Evolutionary conservation across 805 yeast genomes (phyloP).

Genomic region (Saccharomycopsis olivae): DNA sequence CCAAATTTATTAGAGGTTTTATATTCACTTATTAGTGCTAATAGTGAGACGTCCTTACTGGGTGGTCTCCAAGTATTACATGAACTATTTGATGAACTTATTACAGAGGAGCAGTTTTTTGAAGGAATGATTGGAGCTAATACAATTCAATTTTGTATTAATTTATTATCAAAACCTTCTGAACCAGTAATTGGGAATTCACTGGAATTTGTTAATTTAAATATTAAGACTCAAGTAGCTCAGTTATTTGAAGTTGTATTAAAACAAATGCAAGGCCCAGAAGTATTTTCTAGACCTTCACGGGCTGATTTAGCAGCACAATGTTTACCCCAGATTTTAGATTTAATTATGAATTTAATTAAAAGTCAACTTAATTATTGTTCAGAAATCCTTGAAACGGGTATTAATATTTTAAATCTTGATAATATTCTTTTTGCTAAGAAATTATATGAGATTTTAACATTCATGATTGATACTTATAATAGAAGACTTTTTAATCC

Average conservation of each 20-base stretch:
- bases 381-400: constrained; percentile 19
- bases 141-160: constrained; percentile 40
- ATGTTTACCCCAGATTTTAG: constrained; percentile 2
- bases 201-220: constrained; percentile 20
- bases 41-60: constrained; percentile 25
- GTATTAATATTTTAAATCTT: constrained; percentile 12
- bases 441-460: constrained; percentile 24
- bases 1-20: constrained; percentile 50
- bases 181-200: constrained; percentile 20
- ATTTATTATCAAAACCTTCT: constrained; percentile 22
- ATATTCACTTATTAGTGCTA: constrained; percentile 30
- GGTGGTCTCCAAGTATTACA: constrained; percentile 53
- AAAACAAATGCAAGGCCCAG: constrained; percentile 41
- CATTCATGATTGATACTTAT: constrained; percentile 22
- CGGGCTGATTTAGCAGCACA: constrained; percentile 22
- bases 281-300: constrained; percentile 29
- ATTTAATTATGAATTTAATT: constrained; percentile 6
- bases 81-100: constrained; percentile 77
- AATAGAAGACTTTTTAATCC: constrained; percentile 9
- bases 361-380: constrained; percentile 9
- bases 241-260: constrained; percentile 44
- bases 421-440: constrained; percentile 21
- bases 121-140: constrained; percentile 55
- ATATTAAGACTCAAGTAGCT: constrained; percentile 37
- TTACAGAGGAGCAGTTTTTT: constrained; percentile 81